Conservation (phyloP, 257 asterid genomes). For the Schizonepeta tenuifolia region DNA sequence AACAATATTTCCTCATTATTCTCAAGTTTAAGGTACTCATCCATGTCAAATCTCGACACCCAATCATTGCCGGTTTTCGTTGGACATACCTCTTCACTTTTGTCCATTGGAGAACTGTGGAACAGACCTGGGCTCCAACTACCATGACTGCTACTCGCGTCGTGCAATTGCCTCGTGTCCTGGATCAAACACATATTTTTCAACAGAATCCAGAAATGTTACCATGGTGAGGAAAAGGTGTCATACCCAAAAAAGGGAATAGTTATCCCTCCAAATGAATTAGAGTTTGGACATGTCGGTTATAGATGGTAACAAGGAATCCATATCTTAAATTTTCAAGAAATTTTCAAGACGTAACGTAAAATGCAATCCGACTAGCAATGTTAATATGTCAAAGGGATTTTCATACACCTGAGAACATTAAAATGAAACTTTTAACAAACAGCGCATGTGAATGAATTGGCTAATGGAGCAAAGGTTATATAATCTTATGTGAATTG, state of each 20-base stretch:
- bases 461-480: conserved; percentile 6
- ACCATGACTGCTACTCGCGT: conserved; percentile 58
- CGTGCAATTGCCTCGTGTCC: conserved; percentile 43
- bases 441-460: not conserved
- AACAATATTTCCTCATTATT: conserved; percentile 60
- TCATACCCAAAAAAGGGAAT: not conserved
- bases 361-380: not conserved
- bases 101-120: conserved; percentile 22
- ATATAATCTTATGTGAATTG: not conserved
- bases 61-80: conserved; percentile 26
- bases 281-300: not conserved
- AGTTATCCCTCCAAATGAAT: conserved; percentile 1
- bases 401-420: not conserved
- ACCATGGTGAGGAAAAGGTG: not conserved
- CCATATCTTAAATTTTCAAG: not conserved
- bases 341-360: not conserved
- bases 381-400: not conserved
- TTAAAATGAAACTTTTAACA: not conserved
- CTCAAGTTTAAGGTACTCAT: conserved; percentile 48
- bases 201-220: conserved; percentile 18
- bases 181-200: conserved; percentile 30
- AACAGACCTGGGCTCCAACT: conserved; percentile 63
- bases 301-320: conserved; percentile 6
- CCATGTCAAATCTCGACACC: conserved; percentile 57
- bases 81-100: conserved; percentile 31